These are phyloP conservation scores for Corylus heterophylla DNA, from an alignment of 306 rosid species.

Conservation along the genomic window DNA sequence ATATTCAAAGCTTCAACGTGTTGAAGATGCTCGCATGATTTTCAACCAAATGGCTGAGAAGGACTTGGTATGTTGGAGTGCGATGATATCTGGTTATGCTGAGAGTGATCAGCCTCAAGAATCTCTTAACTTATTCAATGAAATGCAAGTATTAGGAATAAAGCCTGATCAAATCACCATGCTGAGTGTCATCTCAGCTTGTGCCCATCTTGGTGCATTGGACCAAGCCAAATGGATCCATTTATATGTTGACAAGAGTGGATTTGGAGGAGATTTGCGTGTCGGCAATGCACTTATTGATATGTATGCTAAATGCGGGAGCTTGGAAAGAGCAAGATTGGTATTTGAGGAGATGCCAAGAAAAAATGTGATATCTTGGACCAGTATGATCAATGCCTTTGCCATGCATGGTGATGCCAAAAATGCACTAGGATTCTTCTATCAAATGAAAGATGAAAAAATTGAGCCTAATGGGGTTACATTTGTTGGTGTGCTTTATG, in stretches of 20 bases:
- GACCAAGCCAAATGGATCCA: slow-evolving; percentile 63
- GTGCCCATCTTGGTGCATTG: slow-evolving; percentile 65
- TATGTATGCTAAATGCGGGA: slow-evolving; percentile 79
- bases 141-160: slow-evolving; percentile 48
- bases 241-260: slow-evolving; percentile 50
- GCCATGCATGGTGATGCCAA: slow-evolving; percentile 80
- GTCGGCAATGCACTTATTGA: slow-evolving; percentile 72
- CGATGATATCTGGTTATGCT: slow-evolving; percentile 80
- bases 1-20: slow-evolving; percentile 58
- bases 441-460: slow-evolving; percentile 57
- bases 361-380: slow-evolving; percentile 77
- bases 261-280: slow-evolving; percentile 52
- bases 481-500: slow-evolving; percentile 84
- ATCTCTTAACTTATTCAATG: slow-evolving; percentile 63
- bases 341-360: slow-evolving; percentile 64
- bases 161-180: slow-evolving; percentile 71
- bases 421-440: slow-evolving; percentile 55
- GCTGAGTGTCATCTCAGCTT: slow-evolving; percentile 76
- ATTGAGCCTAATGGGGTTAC: slow-evolving; percentile 73
- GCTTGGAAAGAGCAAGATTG: slow-evolving; percentile 58
- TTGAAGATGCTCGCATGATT: slow-evolving; percentile 56
- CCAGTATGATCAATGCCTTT: slow-evolving; percentile 71
- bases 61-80: slow-evolving; percentile 82
- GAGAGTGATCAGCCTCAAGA: slow-evolving; percentile 74
- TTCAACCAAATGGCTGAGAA: slow-evolving; percentile 64